These are phyloP conservation scores for Hymenoscyphus fraxineus DNA, from an alignment of 2,329 filamentous ascomycete species.

Conservation along the genomic window DNA sequence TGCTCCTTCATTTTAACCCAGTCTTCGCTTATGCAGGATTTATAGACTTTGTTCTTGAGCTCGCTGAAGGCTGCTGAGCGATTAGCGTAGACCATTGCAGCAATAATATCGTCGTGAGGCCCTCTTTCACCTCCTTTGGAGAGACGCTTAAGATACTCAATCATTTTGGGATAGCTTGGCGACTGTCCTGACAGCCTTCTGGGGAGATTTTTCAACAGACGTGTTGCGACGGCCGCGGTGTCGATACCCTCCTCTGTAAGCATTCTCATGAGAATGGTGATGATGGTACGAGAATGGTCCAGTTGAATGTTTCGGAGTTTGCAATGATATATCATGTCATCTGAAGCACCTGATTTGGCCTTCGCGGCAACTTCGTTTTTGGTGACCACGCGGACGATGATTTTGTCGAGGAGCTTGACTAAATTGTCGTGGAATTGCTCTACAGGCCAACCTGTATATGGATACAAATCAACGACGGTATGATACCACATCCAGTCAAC, in stretches of 20 bases:
- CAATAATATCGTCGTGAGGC: conserved; percentile 20
- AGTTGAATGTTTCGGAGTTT: conserved; percentile 27
- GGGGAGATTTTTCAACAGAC: conserved; percentile 19
- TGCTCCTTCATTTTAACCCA: background rate
- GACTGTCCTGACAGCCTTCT: conserved; percentile 17
- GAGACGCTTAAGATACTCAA: conserved; percentile 21
- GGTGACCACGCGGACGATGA: conserved; percentile 20
- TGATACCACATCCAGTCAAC: conserved; percentile 27
- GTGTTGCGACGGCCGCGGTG: conserved; percentile 12
- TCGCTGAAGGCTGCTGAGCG: conserved; percentile 24
- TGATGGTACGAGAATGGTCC: conserved; percentile 23
- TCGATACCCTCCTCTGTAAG: conserved; percentile 13
- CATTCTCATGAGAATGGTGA: conserved; percentile 23
- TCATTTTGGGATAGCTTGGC: conserved; percentile 20
- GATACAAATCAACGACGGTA: conserved; percentile 23
- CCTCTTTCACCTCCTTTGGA: conserved; percentile 15
- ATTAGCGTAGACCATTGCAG: conserved; percentile 23
- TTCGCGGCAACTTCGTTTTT: conserved; percentile 18
- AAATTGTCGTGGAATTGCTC: conserved; percentile 22
- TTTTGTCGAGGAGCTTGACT: conserved; percentile 27
- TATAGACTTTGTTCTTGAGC: conserved; percentile 18
- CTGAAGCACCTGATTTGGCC: background rate
- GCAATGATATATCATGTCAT: conserved; percentile 21
- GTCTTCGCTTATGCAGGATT: conserved; percentile 15
- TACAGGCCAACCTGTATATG: conserved; percentile 25